Evolutionary conservation across 805 yeast genomes (phyloP).

Genomic region (Candida fluviatilis): DNA sequence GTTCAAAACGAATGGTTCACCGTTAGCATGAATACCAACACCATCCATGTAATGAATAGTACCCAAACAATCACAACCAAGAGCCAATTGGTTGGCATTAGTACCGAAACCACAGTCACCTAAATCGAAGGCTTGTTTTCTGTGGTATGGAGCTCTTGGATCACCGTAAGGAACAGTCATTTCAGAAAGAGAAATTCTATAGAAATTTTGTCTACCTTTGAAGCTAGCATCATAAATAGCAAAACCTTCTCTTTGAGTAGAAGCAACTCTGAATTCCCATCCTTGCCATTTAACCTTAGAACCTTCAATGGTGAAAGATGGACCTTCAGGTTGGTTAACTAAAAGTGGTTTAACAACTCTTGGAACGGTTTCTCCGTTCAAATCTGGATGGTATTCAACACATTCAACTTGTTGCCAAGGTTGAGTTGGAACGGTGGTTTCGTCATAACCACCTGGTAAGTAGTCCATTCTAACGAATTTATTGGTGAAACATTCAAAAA

Average conservation of each 20-base stretch:
- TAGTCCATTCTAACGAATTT: conserved; percentile 69
- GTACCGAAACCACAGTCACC: conserved; percentile 85
- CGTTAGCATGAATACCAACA: conserved; percentile 50
- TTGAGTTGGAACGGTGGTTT: conserved; percentile 49
- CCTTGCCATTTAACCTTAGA: conserved; percentile 73
- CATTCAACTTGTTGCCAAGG: conserved; percentile 58
- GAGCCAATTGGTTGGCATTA: conserved; percentile 59
- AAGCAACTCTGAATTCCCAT: conserved; percentile 72
- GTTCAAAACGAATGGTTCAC: conserved; percentile 59
- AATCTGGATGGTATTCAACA: conserved; percentile 72
- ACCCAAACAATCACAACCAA: conserved; percentile 84
- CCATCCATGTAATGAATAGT: conserved; percentile 71
- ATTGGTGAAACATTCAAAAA: conserved; percentile 56
- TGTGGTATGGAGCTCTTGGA: conserved; percentile 73
- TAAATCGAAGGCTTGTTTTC: conserved; percentile 83
- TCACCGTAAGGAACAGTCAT: conserved; percentile 90
- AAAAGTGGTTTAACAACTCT: conserved; percentile 69
- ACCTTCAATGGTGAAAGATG: conserved; percentile 59
- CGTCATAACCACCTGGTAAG: conserved; percentile 70
- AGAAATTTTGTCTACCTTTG: conserved; percentile 72
- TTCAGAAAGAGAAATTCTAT: conserved; percentile 70
- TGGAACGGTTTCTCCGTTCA: conserved; percentile 46
- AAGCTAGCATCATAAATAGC: conserved; percentile 68
- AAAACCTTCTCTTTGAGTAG: conserved; percentile 75
- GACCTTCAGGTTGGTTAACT: conserved; percentile 74